These are phyloP conservation scores for Heliamphora pulchella DNA, from an alignment of 179 eudicot species.

Conservation along the genomic window DNA sequence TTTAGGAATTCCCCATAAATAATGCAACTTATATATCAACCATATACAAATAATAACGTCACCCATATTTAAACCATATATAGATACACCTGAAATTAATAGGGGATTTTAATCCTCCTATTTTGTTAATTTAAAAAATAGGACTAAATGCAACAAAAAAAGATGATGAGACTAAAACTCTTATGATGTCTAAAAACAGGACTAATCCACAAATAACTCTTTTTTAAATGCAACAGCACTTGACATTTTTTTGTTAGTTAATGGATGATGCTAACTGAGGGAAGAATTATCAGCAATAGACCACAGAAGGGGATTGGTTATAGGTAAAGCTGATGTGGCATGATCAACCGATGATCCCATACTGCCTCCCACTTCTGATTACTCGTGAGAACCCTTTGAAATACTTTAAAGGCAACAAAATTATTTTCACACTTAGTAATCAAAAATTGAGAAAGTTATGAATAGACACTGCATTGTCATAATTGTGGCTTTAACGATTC, in stretches of 20 bases:
- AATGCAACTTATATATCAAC: too few relatives aligned
- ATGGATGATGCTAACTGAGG: background rate
- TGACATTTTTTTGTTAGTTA: background rate
- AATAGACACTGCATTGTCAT: background rate
- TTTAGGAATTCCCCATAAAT: too few relatives aligned
- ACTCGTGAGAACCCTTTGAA: background rate
- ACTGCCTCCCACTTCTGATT: background rate
- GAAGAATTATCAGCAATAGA: background rate
- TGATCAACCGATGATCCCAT: background rate
- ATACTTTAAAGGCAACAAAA: background rate
- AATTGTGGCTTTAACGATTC: background rate
- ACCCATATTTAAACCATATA: too few relatives aligned
- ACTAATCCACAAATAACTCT: too few relatives aligned
- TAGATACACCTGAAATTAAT: too few relatives aligned
- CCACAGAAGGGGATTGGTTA: background rate
- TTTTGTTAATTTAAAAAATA: too few relatives aligned
- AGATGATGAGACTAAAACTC: too few relatives aligned
- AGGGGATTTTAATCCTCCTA: too few relatives aligned
- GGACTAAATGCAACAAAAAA: too few relatives aligned
- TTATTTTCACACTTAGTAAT: background rate
- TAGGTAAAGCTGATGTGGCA: background rate
- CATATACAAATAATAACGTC: too few relatives aligned
- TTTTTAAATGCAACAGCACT: background rate
- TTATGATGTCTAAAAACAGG: too few relatives aligned
- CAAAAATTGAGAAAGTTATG: background rate